phyloP scores from a whole-genome alignment of 2,329 filamentous ascomycete species.

The Colletotrichum horii region DNA sequence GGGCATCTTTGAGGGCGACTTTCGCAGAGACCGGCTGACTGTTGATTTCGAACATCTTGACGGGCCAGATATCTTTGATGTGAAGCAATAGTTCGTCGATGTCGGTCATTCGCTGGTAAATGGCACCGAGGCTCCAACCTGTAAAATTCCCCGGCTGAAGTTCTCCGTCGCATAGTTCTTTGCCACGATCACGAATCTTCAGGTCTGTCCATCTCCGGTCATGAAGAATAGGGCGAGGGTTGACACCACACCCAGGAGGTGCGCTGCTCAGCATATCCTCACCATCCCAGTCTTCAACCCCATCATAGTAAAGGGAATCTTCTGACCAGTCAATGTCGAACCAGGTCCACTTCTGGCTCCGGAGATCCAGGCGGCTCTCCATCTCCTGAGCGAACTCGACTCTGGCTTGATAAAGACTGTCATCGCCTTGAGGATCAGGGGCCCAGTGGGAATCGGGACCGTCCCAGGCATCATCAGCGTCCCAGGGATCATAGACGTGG shows the following conservation, averaged over 20 bases:
- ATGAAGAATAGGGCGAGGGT: not conserved
- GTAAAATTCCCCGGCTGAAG: accelerated
- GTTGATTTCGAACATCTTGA: not conserved
- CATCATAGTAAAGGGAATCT: accelerated
- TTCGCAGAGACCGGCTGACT: not conserved
- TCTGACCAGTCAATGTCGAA: accelerated
- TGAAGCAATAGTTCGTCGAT: not conserved
- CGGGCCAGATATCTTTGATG: not conserved
- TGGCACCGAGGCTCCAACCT: not conserved
- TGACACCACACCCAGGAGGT: not conserved
- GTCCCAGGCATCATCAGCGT: too few species aligned
- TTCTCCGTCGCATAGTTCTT: not conserved
- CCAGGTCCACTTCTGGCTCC: not conserved
- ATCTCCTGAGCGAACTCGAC: not conserved
- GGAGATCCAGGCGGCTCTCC: accelerated
- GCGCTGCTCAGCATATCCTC: accelerated
- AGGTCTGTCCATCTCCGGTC: not conserved
- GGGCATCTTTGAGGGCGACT: not conserved
- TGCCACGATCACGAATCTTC: accelerated
- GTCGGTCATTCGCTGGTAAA: not conserved
- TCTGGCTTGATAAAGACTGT: too few species aligned
- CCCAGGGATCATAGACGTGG: too few species aligned
- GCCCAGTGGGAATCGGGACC: too few species aligned
- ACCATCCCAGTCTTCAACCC: accelerated
- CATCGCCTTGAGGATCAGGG: too few species aligned